phyloP scores from a whole-genome alignment of 73 alveolate species.

The Chromera velia region DNA sequence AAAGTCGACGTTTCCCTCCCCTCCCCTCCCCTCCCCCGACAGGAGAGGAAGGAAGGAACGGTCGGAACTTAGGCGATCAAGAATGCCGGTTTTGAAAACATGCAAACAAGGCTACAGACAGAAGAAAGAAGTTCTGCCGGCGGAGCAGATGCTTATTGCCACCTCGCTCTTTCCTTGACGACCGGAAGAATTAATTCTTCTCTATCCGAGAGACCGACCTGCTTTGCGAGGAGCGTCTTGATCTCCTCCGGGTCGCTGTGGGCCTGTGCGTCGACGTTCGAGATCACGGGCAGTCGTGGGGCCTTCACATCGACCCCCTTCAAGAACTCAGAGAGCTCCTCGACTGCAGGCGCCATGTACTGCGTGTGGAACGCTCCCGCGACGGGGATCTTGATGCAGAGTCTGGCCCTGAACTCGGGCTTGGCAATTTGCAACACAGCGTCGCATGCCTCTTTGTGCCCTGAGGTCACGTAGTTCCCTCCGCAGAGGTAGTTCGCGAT shows the following conservation, averaged over 20 bases:
- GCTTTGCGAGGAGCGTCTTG: background rate
- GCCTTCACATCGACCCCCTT: conserved; percentile 18
- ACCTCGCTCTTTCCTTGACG: too few species aligned
- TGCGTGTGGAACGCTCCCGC: conserved; percentile 40
- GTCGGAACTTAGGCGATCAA: too few species aligned
- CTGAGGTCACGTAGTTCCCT: conserved; percentile 17
- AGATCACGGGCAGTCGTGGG: conserved; percentile 30
- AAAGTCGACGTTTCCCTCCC: too few species aligned
- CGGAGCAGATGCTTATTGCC: too few species aligned
- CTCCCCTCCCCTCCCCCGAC: too few species aligned
- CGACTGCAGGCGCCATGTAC: conserved; percentile 45
- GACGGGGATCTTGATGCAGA: background rate
- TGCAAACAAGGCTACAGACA: too few species aligned
- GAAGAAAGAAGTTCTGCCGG: too few species aligned
- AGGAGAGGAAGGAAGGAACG: too few species aligned
- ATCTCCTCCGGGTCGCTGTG: background rate
- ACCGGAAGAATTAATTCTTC: too few species aligned
- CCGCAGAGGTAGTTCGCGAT: conserved; percentile 40
- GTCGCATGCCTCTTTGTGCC: conserved; percentile 33
- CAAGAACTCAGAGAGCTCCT: conserved; percentile 21
- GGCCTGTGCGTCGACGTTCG: conserved; percentile 38
- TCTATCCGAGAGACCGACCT: too few species aligned
- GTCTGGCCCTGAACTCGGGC: conserved; percentile 38
- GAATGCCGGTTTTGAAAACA: too few species aligned
- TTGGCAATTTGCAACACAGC: conserved; percentile 33